Evolutionary conservation across 495 filamentous ascomycete species (phyloP).

Genomic region (Xylaria nigripes): DNA sequence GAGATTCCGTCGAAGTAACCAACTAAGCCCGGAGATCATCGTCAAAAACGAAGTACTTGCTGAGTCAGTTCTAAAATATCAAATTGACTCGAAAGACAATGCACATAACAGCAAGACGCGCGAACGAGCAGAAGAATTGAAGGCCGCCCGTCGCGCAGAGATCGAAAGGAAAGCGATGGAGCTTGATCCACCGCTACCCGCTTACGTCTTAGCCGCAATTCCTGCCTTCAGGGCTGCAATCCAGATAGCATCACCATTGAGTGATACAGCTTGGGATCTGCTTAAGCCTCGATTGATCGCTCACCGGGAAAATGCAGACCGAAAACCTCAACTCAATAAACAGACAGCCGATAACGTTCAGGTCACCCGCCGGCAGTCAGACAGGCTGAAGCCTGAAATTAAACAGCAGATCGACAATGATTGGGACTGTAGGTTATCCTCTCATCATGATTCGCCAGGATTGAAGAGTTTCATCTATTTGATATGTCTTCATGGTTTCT

Average conservation of each 20-base stretch:
- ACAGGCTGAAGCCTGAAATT: slow-evolving; percentile 31
- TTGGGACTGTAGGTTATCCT: slow-evolving; percentile 42
- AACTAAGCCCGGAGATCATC: neutral
- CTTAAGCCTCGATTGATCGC: slow-evolving; percentile 56
- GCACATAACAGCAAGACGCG: slow-evolving; percentile 29
- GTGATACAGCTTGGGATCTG: slow-evolving; percentile 55
- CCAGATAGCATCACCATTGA: slow-evolving; percentile 54
- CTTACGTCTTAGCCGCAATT: slow-evolving; percentile 54
- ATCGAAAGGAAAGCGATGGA: slow-evolving; percentile 58
- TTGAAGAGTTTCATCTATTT: neutral
- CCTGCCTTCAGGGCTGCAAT: slow-evolving; percentile 62
- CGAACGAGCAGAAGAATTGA: slow-evolving; percentile 44
- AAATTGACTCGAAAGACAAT: neutral
- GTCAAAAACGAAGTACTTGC: neutral
- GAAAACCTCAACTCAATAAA: slow-evolving; percentile 43
- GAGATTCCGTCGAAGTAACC: no score
- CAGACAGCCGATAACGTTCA: slow-evolving; percentile 17
- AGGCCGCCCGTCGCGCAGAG: slow-evolving; percentile 51
- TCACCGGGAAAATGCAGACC: slow-evolving; percentile 53
- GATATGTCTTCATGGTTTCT: neutral
- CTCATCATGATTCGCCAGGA: neutral
- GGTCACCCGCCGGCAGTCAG: neutral
- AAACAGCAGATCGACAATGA: slow-evolving; percentile 53
- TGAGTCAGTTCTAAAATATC: neutral
- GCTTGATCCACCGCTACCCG: slow-evolving; percentile 52